Base-by-base conservation (phyloP, 179 eudicot species). In the Drosera spatulata region DNA sequence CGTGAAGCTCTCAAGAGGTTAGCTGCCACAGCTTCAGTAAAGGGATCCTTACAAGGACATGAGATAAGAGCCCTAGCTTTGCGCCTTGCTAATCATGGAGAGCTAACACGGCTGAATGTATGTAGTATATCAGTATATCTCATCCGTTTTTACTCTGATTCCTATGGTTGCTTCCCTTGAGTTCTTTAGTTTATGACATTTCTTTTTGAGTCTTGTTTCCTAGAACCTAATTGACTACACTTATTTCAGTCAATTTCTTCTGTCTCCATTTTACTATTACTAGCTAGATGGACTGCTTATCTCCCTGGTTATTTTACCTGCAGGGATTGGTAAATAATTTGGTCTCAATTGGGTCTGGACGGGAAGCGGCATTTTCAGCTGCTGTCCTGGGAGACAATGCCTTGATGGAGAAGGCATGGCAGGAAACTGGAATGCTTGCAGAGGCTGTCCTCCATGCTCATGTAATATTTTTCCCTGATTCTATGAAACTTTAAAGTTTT, bases 361-460 rank as follows among this genome's bases (percentile, higher is more conserved):
- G 93, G 54, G 98, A 91, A 79, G 96, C 98, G 12, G 98, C 98
- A 63, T 91, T 91, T 77, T 77, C 98, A 52, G 93, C 88, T 76
- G 95, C 98, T 58, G 75, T 88, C 67, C 78, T 91, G 79, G 98
- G 98, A 61, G 98, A 91, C 76, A 91, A 91, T 68, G 80, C 82
- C 61, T 87, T 91, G 55, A 86, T 91, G 96, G 98, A 91, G 82
- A 91, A 91, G 73, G 95, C 95, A 62, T 93, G 96, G 99, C 85
- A 93, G 65, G 96, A 93, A 39, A 93, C 98, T 6, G 96, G 99
- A 70, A 93, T 93, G 99, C 90, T 93, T 75, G 96, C 99, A 9
- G 99, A 93, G 79, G 99, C 99, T 69, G 96, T 85, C 58, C 93
- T 93, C 62, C 99, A 93, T 77, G 85, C 96, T 45, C 96, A 88